Evolutionary conservation across 202 grass and related monocot genomes (phyloP), one percentile per base, ranked within the genome.

Genomic region (Elaeis oleifera): DNA sequence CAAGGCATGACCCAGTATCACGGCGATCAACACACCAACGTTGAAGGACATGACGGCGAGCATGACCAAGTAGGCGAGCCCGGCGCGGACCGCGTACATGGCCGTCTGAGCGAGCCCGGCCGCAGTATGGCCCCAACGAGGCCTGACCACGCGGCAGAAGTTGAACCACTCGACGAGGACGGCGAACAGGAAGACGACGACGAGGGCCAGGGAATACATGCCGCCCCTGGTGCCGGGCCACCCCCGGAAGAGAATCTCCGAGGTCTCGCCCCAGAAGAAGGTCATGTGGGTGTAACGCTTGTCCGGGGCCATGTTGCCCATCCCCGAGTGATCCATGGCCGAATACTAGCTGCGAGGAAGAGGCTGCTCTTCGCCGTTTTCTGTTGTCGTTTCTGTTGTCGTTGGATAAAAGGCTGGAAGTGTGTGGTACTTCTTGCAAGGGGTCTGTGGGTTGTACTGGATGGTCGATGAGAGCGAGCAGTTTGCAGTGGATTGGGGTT

Each of bases 31-130:
- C 29, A 61, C 59, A 18, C 59, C 59, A 3, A 27, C 59, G 28
- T 61, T 61, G 59, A 61, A 61, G 16, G 59, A 61, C 59, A 61
- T 44, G 59, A 61, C 28, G 28, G 59, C 59, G 28, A 61, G 59
- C 59, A 61, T 61, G 17, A 61, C 7, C 28, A 61, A 25, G 59
- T 60, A 60, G 28, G 59, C 27, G 28, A 61, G 59, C 1, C 24
- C 59, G 59, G 44, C 59, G 3, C 59, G 17, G 17, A 48, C 18
- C 16, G 60, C 32, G n/a, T 48, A 13, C 59, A 48, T 28, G 29
- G 29, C 29, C 28, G 29, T 61, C 59, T 4, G 59, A 4, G 59
- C 59, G 29, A 61, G 29, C 29, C 36, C 36, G 36, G 36, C 9
- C 36, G 1, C 8, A 13, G 36, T 14, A 44, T 13, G 53, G 18